Evolutionary conservation across 1,284 basidiomycete genomes (phyloP), one percentile per base, ranked within the genome.

Genomic region (Malassezia cuniculi): DNA sequence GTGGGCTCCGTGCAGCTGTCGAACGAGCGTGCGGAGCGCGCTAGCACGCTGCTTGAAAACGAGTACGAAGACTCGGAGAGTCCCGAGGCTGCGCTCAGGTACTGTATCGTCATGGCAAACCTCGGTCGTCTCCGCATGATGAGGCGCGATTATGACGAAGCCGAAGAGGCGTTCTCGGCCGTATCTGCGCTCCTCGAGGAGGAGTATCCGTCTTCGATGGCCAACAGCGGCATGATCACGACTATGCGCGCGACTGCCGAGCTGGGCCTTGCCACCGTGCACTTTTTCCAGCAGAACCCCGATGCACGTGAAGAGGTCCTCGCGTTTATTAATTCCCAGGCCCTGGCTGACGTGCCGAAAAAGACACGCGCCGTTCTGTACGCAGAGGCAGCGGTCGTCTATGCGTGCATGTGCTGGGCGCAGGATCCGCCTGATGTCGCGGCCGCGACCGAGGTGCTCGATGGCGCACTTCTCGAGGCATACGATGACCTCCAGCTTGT

Each of bases 51-150:
- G 10, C 71, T 97, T 16, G 93, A 97, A 68, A 74, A 78, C 2
- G 74, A 77, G 20, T 99, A 94, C 67, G 93, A 97, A 66, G 77
- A 80, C 36, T 76, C 76, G 1, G 93, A 99, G 63, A 80, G 82
- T 34, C 60, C 77, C 0, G 69, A 73, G 14, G 76, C 84, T 12
- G 90, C 94, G 64, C 70, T 73, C 18, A 78, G 77, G 46, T 99
- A 82, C 63, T 78, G 78, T 6, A 76, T 87, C 21, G 84, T 87
- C 0, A 81, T 86, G 46, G 71, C 76, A 24, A 94, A 85, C 48
- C 70, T 87, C 6, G 93, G 80, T 0, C 76, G 93, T 12, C 69
- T 94, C 17, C 74, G 76, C 9, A 71, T 94, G 8, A 72, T 79
- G 0, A 60, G 72, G 0, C 70, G 71, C 3, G 74, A 81, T 32